Conservation (phyloP, 495 filamentous ascomycete genomes). For the Aspergillus carlsbadensis region DNA sequence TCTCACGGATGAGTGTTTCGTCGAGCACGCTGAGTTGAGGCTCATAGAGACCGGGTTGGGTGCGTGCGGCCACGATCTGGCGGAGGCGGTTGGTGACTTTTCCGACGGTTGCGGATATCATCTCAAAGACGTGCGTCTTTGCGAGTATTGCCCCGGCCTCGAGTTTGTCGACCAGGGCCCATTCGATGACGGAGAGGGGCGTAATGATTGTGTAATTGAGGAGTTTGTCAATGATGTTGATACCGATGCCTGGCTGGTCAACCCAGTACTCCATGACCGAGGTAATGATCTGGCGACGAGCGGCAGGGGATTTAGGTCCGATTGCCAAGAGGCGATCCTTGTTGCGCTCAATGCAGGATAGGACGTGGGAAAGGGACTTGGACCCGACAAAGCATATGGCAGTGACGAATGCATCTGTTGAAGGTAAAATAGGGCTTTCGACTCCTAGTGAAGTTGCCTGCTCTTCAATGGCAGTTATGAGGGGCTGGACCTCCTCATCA, state of each 20-base stretch:
- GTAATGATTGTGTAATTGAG: constrained; percentile 95
- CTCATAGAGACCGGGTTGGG: constrained; percentile 51
- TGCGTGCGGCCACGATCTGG: constrained; percentile 68
- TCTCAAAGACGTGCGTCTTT: constrained; percentile 77
- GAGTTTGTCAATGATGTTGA: constrained; percentile 93
- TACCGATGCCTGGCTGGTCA: constrained; percentile 87
- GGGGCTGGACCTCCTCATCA: constrained; percentile 74
- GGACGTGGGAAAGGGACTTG: constrained; percentile 92
- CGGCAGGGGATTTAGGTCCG: constrained; percentile 66
- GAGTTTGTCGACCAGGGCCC: constrained; percentile 69
- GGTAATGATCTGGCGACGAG: constrained; percentile 82
- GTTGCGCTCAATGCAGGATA: constrained; percentile 93
- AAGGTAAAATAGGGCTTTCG: constrained; percentile 70
- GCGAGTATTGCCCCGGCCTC: constrained; percentile 68
- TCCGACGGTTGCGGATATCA: constrained; percentile 79
- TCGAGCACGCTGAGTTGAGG: constrained; percentile 64
- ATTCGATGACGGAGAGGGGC: constrained; percentile 79
- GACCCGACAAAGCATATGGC: constrained; percentile 87
- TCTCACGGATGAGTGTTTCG: constrained; percentile 63
- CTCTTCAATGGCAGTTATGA: constrained; percentile 74
- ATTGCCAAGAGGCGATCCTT: constrained; percentile 85
- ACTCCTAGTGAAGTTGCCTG: constrained; percentile 65
- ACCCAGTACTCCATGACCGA: constrained; percentile 92
- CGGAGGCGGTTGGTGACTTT: constrained; percentile 91
- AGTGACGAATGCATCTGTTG: constrained; percentile 91